Conservation (phyloP, 2,329 filamentous ascomycete genomes). For the Microdochium nivale region DNA sequence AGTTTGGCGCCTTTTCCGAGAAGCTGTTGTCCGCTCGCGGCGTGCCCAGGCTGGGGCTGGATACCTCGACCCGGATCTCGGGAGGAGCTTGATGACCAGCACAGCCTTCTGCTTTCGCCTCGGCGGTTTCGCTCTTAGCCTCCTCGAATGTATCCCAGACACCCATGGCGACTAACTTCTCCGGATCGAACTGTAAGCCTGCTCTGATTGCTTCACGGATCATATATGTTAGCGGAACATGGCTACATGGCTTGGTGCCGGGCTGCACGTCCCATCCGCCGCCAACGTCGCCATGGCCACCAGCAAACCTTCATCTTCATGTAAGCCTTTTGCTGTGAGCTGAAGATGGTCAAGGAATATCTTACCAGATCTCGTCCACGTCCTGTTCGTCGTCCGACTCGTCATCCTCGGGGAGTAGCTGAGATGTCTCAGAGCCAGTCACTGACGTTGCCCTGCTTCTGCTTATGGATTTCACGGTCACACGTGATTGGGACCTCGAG, state of each 20-base stretch:
- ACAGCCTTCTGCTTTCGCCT: slow-evolving; percentile 1
- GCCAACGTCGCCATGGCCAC: slow-evolving; percentile 70
- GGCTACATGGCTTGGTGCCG: slow-evolving; percentile 54
- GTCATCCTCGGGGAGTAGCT: slow-evolving; percentile 23
- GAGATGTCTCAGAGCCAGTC: slow-evolving; percentile 21
- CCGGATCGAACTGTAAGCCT: slow-evolving; percentile 61
- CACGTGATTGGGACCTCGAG: slow-evolving; percentile 22
- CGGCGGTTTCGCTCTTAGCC: slow-evolving; percentile 7
- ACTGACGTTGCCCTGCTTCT: slow-evolving; percentile 8
- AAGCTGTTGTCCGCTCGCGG: slow-evolving; percentile 2
- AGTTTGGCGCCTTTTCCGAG: slow-evolving; percentile 1
- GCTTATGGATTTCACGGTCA: slow-evolving; percentile 11
- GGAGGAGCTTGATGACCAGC: slow-evolving; percentile 11
- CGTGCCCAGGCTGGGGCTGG: slow-evolving; percentile 5
- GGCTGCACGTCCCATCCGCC: slow-evolving; percentile 60
- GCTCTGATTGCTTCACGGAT: slow-evolving; percentile 55
- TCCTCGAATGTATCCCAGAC: slow-evolving; percentile 41
- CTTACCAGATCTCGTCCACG: slow-evolving; percentile 64
- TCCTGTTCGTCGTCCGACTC: slow-evolving; percentile 51
- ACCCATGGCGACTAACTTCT: slow-evolving; percentile 58
- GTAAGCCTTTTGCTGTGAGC: background rate
- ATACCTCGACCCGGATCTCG: slow-evolving; percentile 24
- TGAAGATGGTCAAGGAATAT: background rate
- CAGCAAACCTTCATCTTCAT: slow-evolving; percentile 46
- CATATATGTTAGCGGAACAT: slow-evolving; percentile 64